Base-by-base conservation (phyloP, 2,329 filamentous ascomycete species). In the Sordariomycetes sp. region DNA sequence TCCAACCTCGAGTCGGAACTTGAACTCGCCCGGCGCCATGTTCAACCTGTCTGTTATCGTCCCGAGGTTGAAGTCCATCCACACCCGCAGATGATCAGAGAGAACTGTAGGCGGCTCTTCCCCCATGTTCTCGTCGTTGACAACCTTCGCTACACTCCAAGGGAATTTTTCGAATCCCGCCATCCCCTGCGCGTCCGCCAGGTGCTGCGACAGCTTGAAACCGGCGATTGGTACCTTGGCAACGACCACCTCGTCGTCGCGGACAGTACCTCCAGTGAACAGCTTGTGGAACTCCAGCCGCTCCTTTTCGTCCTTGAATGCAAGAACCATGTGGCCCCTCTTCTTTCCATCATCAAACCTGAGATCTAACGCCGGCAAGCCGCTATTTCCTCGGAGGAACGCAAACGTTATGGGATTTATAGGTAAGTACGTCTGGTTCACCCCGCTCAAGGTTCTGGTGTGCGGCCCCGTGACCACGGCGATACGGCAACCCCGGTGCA, bases 41-140 rank as follows among this genome's bases (percentile, higher is more conserved):
- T 95, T 95, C 65, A 96, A 77, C 42, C 90, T 82, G 70, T 96
- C 91, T 1, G 88, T 89, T 17, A 95, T 75, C 50, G 85, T 89
- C 54, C 90, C 89, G 62, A 85, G 83, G 60, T 86, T 81, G 62
- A 87, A 89, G 58, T 90, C 84, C 35, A 89, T 76, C 56, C 95
- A 79, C 20, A 95, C 77, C 32, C 90, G 82, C 60, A 96, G 72
- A 62, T 80, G 81, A 64, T 94, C 86, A 0, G 89, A 89, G 56
- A 91, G 76, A 32, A 95, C 84, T 0, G 87, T 89, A 2, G 81
- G 79, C 1, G 82, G 75, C 36, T 77, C 74, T 36, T 83, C 82
- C 45, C 79, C 73, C 20, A 82, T 78, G 55, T 81, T 79, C 62
- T 86, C 81, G 42, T 84, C 77, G 62, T 94, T 94, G 66, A 95